A percentile compares a stretch with the other conserved stretches of the same genome.
These are phyloP conservation scores for Esteya vermicola DNA, from an alignment of 2,329 filamentous ascomycete species.

Conservation along the genomic window DNA sequence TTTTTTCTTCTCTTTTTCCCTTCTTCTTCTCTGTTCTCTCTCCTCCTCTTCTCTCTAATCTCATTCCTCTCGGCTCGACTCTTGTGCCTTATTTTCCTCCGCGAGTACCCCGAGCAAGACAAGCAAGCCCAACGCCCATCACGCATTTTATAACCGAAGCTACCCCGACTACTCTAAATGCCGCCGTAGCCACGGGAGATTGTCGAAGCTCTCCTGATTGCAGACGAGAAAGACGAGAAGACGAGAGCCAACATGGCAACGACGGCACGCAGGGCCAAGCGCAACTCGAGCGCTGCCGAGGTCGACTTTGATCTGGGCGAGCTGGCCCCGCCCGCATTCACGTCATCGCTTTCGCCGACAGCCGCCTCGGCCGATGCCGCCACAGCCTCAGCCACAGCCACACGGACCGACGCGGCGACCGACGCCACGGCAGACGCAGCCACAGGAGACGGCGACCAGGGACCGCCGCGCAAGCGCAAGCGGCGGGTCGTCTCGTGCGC, in stretches of 20 bases:
- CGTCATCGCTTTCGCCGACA: not conserved
- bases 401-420: not conserved
- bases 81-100: too few species aligned
- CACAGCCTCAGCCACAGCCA: not conserved
- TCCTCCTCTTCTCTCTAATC: too few species aligned
- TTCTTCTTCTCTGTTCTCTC: too few species aligned
- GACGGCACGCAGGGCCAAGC: constrained; percentile 6
- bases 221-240: not conserved
- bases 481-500: constrained; percentile 48
- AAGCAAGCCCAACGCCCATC: not conserved
- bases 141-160: not conserved
- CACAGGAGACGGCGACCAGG: constrained; percentile 11
- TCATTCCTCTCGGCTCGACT: too few species aligned
- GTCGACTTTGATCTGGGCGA: not conserved
- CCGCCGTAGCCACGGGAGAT: too few species aligned
- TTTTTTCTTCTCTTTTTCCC: too few species aligned
- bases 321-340: not conserved
- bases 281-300: constrained; percentile 2
- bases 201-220: too few species aligned
- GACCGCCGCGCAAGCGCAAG: constrained; percentile 39
- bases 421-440: not conserved
- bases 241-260: not conserved
- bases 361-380: not conserved
- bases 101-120: not conserved
- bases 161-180: not conserved